Conservation (phyloP, 2,329 filamentous ascomycete species). For the Colletotrichum lentis region DNA sequence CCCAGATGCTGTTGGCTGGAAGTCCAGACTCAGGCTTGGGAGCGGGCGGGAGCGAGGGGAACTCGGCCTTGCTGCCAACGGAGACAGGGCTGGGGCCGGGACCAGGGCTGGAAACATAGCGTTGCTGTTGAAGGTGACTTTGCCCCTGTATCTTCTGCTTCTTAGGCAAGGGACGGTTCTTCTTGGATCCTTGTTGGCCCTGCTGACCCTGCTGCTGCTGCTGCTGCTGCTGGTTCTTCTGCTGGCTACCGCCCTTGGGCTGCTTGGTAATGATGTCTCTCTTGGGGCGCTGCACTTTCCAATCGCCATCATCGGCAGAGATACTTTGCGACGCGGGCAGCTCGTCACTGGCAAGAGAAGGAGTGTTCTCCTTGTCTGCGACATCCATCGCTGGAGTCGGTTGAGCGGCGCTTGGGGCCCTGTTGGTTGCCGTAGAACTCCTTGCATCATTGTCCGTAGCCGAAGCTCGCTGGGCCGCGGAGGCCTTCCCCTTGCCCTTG, state of each 20-base stretch:
- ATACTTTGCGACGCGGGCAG: background rate
- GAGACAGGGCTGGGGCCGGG: background rate
- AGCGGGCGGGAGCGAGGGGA: slow-evolving; percentile 41
- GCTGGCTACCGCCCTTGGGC: slow-evolving; percentile 20
- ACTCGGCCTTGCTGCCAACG: slow-evolving; percentile 40
- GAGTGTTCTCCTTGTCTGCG: background rate
- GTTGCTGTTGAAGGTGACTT: background rate
- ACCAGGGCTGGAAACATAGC: background rate
- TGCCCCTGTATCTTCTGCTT: slow-evolving; percentile 19
- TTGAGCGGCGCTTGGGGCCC: background rate
- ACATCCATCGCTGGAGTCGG: background rate
- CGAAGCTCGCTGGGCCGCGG: background rate
- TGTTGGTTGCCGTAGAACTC: background rate
- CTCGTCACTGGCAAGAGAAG: background rate
- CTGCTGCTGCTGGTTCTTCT: slow-evolving; percentile 24
- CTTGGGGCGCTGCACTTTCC: slow-evolving; percentile 14
- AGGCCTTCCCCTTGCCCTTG: background rate
- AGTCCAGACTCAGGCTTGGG: slow-evolving; percentile 6
- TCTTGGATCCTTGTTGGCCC: slow-evolving; percentile 4
- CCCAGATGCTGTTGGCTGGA: slow-evolving; percentile 16
- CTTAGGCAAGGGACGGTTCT: slow-evolving; percentile 23
- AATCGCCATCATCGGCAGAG: background rate
- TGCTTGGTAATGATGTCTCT: slow-evolving; percentile 31
- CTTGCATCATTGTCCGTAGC: background rate
- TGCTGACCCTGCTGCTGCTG: slow-evolving; percentile 22